Conservation (phyloP, 495 filamentous ascomycete species). For the Cladorrhinum samala region DNA sequence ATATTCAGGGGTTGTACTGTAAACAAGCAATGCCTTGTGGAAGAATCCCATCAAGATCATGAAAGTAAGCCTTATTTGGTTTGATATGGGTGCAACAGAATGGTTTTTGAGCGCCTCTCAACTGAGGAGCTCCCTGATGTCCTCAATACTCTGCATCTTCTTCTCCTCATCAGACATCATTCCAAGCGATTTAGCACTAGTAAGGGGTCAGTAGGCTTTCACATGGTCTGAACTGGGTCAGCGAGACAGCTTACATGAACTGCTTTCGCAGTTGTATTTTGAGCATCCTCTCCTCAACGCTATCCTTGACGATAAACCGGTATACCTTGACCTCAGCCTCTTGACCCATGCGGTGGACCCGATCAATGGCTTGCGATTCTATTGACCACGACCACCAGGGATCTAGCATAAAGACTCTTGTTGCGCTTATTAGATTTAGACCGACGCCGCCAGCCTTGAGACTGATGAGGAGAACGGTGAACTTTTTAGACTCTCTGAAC, state of each 20-base stretch:
- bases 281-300: constrained; percentile 92
- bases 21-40: background rate
- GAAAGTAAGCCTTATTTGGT: background rate
- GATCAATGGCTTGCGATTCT: constrained; percentile 95
- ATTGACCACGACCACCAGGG: constrained; percentile 99
- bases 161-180: constrained; percentile 95
- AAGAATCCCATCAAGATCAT: background rate
- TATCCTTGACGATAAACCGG: constrained; percentile 81
- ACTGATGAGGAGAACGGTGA: constrained; percentile 69
- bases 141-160: constrained; percentile 81
- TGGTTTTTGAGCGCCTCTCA: no score
- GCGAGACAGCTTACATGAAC: constrained; percentile 60
- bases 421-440: constrained; percentile 83
- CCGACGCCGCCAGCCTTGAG: constrained; percentile 90
- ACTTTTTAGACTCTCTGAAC: constrained; percentile 52
- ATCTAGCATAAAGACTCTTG: constrained; percentile 95
- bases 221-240: background rate
- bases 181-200: constrained; percentile 75
- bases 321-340: constrained; percentile 75
- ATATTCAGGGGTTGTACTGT: no score
- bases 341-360: constrained; percentile 98
- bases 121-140: constrained; percentile 87
- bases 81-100: background rate
- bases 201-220: background rate
- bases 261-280: constrained; percentile 93